phyloP scores from a whole-genome alignment of 2,329 filamentous ascomycete genomes.

The Diaporthe citrichinensis region DNA sequence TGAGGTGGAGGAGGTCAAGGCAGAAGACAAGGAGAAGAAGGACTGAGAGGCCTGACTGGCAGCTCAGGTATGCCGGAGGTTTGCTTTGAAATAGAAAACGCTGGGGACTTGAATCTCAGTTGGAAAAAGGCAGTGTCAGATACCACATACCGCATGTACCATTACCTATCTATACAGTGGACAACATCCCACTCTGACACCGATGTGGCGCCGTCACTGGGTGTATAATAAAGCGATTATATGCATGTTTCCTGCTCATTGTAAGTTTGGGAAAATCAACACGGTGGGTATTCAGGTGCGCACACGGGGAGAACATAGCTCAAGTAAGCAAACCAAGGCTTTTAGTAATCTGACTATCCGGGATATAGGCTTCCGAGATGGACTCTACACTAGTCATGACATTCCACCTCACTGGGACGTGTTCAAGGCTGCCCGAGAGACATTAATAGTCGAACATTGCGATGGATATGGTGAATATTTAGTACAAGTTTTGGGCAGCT shows the following conservation, averaged over 20 bases:
- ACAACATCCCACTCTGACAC: conserved; percentile 19
- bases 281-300: not conserved
- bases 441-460: not conserved
- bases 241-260: not conserved
- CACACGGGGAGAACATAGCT: not conserved
- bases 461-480: not conserved
- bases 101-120: not conserved
- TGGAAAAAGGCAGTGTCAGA: conserved; percentile 18
- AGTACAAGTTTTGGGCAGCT: not conserved
- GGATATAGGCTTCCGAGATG: not conserved
- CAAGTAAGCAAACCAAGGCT: not conserved
- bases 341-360: not conserved
- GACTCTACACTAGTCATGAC: not conserved
- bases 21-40: conserved; percentile 35
- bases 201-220: not conserved
- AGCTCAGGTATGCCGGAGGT: not conserved
- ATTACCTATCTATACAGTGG: conserved; percentile 18
- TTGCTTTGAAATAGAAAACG: conserved; percentile 17
- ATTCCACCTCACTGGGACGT: not conserved
- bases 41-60: not conserved
- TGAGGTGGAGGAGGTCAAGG: conserved; percentile 41
- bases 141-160: conserved; percentile 24
- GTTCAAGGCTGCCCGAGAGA: not conserved
- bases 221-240: conserved; percentile 26
- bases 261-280: too few relatives aligned